Conservation (phyloP, 495 filamentous ascomycete genomes). For the Extremus antarcticus region DNA sequence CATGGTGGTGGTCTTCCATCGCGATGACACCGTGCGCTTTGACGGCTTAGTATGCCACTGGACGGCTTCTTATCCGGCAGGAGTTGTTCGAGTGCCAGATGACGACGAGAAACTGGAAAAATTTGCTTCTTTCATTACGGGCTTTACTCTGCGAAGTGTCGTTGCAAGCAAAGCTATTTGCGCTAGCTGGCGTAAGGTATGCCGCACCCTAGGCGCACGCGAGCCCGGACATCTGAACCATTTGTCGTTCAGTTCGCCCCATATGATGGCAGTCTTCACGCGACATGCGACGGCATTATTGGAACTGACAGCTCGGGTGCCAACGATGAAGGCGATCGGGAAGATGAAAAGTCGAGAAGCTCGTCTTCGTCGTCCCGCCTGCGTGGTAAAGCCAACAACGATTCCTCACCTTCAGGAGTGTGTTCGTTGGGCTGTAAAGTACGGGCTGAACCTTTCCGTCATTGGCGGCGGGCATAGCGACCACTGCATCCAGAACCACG, state of each 20-base stretch:
- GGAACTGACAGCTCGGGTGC: constrained; percentile 40
- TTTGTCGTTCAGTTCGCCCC: constrained; percentile 43
- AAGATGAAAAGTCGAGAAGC: background rate
- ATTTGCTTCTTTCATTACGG: constrained; percentile 46
- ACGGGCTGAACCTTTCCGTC: constrained; percentile 40
- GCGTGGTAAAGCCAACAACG: background rate
- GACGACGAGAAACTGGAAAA: constrained; percentile 40
- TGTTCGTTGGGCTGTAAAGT: constrained; percentile 48
- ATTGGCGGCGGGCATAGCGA: constrained; percentile 51
- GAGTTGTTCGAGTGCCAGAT: constrained; percentile 37
- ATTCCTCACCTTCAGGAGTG: constrained; percentile 42
- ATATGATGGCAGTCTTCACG: constrained; percentile 44
- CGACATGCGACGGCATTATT: constrained; percentile 37
- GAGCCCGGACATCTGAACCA: constrained; percentile 28
- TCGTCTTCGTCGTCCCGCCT: background rate
- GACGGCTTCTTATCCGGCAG: constrained; percentile 43
- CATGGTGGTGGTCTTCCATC: constrained; percentile 28
- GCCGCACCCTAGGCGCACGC: constrained; percentile 28
- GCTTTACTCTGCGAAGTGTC: constrained; percentile 34
- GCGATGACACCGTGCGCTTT: constrained; percentile 34
- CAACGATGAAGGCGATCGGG: constrained; percentile 25
- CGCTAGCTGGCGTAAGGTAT: background rate
- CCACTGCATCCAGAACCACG: constrained; percentile 44
- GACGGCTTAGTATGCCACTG: constrained; percentile 43
- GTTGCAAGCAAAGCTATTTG: constrained; percentile 35